Base-by-base conservation (phyloP, 768 basidiomycete genomes). In the Russula emetica region DNA sequence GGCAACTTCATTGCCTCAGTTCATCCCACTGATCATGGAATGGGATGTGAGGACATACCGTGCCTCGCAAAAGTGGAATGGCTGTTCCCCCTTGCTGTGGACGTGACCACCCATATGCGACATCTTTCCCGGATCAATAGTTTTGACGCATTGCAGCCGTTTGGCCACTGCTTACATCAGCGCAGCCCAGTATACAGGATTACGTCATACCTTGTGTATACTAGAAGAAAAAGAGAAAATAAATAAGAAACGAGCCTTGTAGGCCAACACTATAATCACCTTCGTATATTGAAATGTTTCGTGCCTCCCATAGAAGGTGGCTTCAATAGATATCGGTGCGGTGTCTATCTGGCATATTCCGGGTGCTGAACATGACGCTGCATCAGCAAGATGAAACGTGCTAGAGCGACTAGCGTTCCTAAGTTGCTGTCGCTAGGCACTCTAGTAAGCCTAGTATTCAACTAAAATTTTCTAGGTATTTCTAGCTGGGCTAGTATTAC, bases 261-360 rank as follows among this genome's bases (percentile, higher is more conserved):
- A 49, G 18, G 34, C 30, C 5, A 40, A 10, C 16, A n/a, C 20
- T 24, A 10, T 10, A 64, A 69, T 32, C 57, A 83, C 85, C 77
- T 86, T 86, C 0, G 86, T 87, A 56, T 83, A 87, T 68, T 83
- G 80, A 67, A 85, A 87, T 0, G 80, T 83, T 63, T 84, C 82
- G 55, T 85, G 81, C 61, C 71, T 75, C 0, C 85, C 86, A 0
- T 79, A 80, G 66, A 86, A 87, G 0, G 83, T 85, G 6, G 84
- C 82, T 67, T 85, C 81, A 38, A 87, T 79, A 0, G 84, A 81
- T 58, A 82, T 79, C 0, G 85, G 85, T 0, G 78, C 75, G 0
- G 80, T 83, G 57, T 85, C 79, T 18, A 86, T 85, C 52, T 84
- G 76, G 61, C 85, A 86, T 22, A 80, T 81, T 4, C 85, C 85